Conservation (phyloP, 2,329 filamentous ascomycete species). For the Calycina marina region DNA sequence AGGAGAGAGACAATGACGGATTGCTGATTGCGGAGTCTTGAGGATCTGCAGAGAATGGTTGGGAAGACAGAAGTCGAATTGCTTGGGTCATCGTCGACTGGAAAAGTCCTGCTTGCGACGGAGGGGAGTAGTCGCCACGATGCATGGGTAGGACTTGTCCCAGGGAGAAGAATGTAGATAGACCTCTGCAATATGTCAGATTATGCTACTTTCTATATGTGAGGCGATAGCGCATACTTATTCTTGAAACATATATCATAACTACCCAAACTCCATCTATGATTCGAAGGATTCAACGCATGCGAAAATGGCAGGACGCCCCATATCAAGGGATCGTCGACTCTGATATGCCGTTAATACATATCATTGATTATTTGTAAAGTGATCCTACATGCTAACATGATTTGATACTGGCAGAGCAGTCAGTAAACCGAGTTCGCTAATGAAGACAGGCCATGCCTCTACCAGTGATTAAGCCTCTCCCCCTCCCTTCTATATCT, state of each 20-base stretch:
- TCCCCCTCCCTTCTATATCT: slow-evolving; percentile 48
- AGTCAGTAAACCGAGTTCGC: not conserved
- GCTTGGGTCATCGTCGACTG: slow-evolving; percentile 81
- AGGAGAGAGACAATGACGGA: slow-evolving; percentile 6
- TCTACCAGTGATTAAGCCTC: slow-evolving; percentile 70
- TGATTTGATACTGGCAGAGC: slow-evolving; percentile 61
- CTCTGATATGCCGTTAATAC: slow-evolving; percentile 31
- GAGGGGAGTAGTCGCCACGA: slow-evolving; percentile 57
- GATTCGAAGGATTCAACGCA: slow-evolving; percentile 54
- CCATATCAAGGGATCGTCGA: slow-evolving; percentile 94
- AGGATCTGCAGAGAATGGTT: slow-evolving; percentile 28
- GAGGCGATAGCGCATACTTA: slow-evolving; percentile 37
- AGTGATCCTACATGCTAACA: slow-evolving; percentile 77
- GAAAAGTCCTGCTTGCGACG: slow-evolving; percentile 60
- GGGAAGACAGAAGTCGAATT: slow-evolving; percentile 62
- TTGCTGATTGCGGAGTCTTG: slow-evolving; percentile 4
- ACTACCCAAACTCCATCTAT: slow-evolving; percentile 80
- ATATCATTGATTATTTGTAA: too few species aligned
- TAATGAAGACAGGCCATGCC: not conserved
- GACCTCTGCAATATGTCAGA: slow-evolving; percentile 35
- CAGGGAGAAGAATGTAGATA: slow-evolving; percentile 69
- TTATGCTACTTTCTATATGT: not conserved
- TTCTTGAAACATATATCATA: slow-evolving; percentile 93
- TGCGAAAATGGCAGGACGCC: slow-evolving; percentile 69
- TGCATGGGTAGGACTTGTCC: slow-evolving; percentile 89